Base-by-base conservation (phyloP, 1,139 yeast species). In the Geotrichum europaeum region DNA sequence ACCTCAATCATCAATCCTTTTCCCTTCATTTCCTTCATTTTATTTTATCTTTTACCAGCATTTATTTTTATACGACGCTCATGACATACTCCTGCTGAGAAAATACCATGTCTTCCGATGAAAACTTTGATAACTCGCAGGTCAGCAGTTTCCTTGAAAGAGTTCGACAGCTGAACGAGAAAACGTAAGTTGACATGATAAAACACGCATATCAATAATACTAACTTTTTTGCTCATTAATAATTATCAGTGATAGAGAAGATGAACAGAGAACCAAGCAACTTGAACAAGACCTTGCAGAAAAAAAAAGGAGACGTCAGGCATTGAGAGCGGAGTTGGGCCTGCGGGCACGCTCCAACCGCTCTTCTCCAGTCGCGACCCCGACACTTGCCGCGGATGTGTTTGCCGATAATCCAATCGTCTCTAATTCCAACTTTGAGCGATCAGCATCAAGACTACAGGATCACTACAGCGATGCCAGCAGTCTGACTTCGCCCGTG, bases 81-180 rank as follows among this genome's bases (percentile, higher is more conserved):
- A 40, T 40, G 47, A 40, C 5, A 40, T 40, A 40, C 47, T 2
- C 47, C 20, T 40, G 18, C 20, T n/a, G 18, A 40, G 18, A 7
- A 40, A 40, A n/a, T n/a, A n/a, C 18, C 18, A 40, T 40, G 47
- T 40, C 47, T n/a, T 4, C 47, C 47, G 47, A 40, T n/a, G 47
- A 40, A 40, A 40, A 40, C 10, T 40, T 40, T 40, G 47, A 40
- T 40, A 40, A 40, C n/a, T 45, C 67, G 50, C 76, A 74, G 50
- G 76, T 74, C 30, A 68, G 66, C 57, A 77, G 73, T 60, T 75
- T 74, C 61, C 67, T 75, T 59, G 64, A 68, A 20, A 70, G 74
- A 45, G 69, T 75, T 50, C 69, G 73, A 28, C 74, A 75, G 62
- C 65, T 73, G 32, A 75, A 72, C 28, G 75, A 73, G 59, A 70